Base-by-base conservation (phyloP, 176 grass and related monocot genomes). In the Musa schizocarpa region DNA sequence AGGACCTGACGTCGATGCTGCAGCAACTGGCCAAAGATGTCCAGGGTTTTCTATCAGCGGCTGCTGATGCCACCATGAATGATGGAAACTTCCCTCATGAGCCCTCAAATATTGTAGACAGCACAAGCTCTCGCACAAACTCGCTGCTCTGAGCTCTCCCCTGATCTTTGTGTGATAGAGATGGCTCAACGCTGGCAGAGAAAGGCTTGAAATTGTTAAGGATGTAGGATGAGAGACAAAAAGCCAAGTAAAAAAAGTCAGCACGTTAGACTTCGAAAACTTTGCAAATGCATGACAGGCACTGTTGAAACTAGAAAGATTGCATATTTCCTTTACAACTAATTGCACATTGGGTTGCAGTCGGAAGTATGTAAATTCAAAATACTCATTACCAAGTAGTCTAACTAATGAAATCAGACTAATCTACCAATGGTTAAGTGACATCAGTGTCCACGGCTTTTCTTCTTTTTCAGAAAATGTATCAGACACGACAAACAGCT, bases 101-200 rank as follows among this genome's bases (percentile, higher is more conserved):
- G 16, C 61, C 54, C 1, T n/a, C 24, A 61, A 75, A 61, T 61
- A 75, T 59, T 43, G 73, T 75, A 34, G 73, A 75, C 14, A 61
- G 13, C 54, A 75, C 23, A 61, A 75, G 73, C 54, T 59, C 73
- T 54, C 61, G 54, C 22, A 9, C 26, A 2, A 61, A 75, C 54
- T 61, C 17, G 11, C 54, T 75, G 54, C 73, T 29, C 26, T 26
- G 1, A 59, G 53, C 27, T 61, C 73, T 61, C 26, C 48, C 54
- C 54, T 58, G 25, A 12, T 75, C 73, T 48, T 61, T 11, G 11
- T 48, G 2, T 2, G 73, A 75, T 48, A 16, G 26, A 61, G 73
- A 75, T 59, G 73, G 26, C 13, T 11, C 73, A 34, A 34, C 13
- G 2, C 73, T 75, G 54, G 25, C 53, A 75, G 25, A 4, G 34